Evolutionary conservation across 108 stramenopile genomes (phyloP).

Genomic region (Cyclotella cryptica): DNA sequence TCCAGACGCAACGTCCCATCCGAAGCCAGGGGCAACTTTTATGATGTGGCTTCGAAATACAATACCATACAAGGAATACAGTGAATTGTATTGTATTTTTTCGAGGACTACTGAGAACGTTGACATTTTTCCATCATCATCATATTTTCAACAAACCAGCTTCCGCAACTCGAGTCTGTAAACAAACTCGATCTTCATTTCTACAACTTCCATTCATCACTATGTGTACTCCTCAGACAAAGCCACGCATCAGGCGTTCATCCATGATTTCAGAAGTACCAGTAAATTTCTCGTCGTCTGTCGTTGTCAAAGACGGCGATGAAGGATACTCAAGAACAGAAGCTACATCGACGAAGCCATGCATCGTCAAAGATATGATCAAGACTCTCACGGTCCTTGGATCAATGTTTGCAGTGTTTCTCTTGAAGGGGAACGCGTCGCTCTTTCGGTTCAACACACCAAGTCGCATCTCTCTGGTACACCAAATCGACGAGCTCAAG

Average conservation of each 20-base stretch:
- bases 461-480: constrained; percentile 3
- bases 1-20: no score
- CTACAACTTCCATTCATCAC: neutral
- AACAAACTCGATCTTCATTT: no score
- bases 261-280: constrained; percentile 19
- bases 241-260: neutral
- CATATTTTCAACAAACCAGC: no score
- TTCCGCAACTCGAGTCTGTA: no score
- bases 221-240: neutral
- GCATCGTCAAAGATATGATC: constrained; percentile 1
- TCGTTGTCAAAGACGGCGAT: neutral
- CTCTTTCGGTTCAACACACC: constrained; percentile 12
- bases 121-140: no score
- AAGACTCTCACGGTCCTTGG: neutral
- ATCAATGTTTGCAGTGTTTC: constrained; percentile 12
- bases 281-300: neutral
- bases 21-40: no score
- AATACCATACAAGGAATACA: no score
- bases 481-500: constrained; percentile 21
- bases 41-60: no score
- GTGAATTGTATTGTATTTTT: no score
- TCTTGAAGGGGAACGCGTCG: constrained; percentile 13
- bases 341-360: neutral
- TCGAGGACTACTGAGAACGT: no score
- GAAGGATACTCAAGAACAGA: neutral